A percentile compares a stretch with the other conserved stretches of the same genome.
Conservation (phyloP, 2,329 filamentous ascomycete genomes). For the Fusarium gaditjirri region DNA sequence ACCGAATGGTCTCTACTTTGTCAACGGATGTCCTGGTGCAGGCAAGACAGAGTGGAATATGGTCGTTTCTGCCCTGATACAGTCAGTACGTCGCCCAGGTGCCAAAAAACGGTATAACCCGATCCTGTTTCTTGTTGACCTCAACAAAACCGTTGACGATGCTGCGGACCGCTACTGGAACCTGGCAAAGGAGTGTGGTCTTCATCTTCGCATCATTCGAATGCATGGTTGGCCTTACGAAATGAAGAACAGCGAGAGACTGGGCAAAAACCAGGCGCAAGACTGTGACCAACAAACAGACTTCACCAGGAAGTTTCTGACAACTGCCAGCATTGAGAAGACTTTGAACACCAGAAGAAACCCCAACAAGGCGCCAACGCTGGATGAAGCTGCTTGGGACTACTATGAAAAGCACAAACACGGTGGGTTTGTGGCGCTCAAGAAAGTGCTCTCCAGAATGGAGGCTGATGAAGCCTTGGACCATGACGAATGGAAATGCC, state of each 20-base stretch:
- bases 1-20: conserved; percentile 56
- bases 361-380: conserved; percentile 49
- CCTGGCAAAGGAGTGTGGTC: conserved; percentile 50
- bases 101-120: conserved; percentile 43
- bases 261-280: conserved; percentile 36
- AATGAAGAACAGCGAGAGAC: conserved; percentile 45
- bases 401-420: conserved; percentile 50
- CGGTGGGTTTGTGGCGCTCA: conserved; percentile 49
- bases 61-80: conserved; percentile 53
- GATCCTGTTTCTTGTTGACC: conserved; percentile 59
- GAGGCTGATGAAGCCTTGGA: conserved; percentile 42
- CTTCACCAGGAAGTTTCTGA: conserved; percentile 52
- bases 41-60: conserved; percentile 62
- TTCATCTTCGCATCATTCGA: conserved; percentile 50
- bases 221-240: conserved; percentile 56
- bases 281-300: conserved; percentile 35
- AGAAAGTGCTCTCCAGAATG: conserved; percentile 50
- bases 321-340: conserved; percentile 40
- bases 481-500: conserved; percentile 43
- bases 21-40: conserved; percentile 59
- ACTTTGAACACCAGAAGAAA: conserved; percentile 22
- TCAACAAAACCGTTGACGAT: conserved; percentile 60
- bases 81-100: conserved; percentile 44
- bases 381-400: conserved; percentile 58
- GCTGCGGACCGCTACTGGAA: conserved; percentile 55